These are phyloP conservation scores for Pestalotiopsis fici DNA, from an alignment of 2,329 filamentous ascomycete species.

Conservation along the genomic window DNA sequence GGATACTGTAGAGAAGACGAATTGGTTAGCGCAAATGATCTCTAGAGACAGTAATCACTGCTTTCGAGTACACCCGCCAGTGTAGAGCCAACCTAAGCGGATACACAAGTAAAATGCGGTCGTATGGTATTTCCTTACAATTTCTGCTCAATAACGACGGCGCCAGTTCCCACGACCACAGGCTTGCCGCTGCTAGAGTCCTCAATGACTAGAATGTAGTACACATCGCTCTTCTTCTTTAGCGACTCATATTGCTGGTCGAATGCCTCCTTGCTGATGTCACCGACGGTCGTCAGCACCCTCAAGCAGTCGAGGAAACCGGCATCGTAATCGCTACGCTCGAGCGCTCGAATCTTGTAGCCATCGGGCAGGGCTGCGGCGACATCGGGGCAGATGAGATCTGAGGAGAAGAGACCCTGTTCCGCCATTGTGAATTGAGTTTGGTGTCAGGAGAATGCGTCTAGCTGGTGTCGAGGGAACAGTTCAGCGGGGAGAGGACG, in stretches of 20 bases:
- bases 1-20: constrained; percentile 57
- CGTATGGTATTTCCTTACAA: constrained; percentile 60
- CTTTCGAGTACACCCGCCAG: not conserved
- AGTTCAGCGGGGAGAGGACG: not conserved
- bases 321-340: constrained; percentile 72
- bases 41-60: not conserved
- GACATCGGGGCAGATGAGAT: constrained; percentile 78
- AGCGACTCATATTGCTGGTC: constrained; percentile 83
- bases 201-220: constrained; percentile 85
- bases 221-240: constrained; percentile 65
- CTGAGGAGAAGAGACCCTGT: constrained; percentile 72
- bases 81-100: not conserved
- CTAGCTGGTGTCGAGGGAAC: not conserved
- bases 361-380: constrained; percentile 72
- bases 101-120: not conserved
- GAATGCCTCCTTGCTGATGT: constrained; percentile 76
- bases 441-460: not conserved
- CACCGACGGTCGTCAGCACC: constrained; percentile 90
- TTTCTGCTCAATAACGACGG: constrained; percentile 90
- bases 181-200: constrained; percentile 59
- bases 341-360: constrained; percentile 81
- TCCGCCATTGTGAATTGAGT: constrained; percentile 32
- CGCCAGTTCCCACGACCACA: constrained; percentile 85
- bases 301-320: constrained; percentile 91
- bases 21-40: constrained; percentile 17